A percentile compares a stretch with the other conserved stretches of the same genome.
phyloP scores from a whole-genome alignment of 164 flowering plant species.

The Tetracentron sinense region DNA sequence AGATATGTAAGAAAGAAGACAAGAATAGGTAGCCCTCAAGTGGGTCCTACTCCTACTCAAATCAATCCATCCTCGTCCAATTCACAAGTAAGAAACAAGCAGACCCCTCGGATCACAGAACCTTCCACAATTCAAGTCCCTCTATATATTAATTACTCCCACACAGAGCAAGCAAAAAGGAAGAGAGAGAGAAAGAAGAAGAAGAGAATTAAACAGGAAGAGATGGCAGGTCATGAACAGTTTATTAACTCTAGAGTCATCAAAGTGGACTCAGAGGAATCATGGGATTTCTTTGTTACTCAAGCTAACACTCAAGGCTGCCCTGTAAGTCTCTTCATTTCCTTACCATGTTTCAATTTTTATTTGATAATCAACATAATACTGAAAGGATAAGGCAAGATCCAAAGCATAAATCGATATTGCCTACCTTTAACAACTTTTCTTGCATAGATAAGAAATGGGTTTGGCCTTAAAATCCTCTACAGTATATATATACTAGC shows the following conservation, averaged over 20 bases:
- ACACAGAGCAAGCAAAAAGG: not conserved
- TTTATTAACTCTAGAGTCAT: conserved; percentile 40
- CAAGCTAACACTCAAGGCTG: conserved; percentile 43
- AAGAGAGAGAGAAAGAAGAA: not conserved
- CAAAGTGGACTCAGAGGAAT: conserved; percentile 45
- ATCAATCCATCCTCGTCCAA: not conserved
- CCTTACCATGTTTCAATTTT: not conserved
- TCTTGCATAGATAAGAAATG: too few relatives aligned
- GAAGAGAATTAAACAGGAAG: conserved; percentile 2
- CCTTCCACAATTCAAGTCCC: not conserved
- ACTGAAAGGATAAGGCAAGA: too few relatives aligned
- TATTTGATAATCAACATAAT: not conserved
- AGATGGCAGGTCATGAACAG: conserved; percentile 40
- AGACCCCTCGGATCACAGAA: not conserved
- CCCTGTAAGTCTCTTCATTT: conserved; percentile 38
- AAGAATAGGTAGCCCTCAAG: not conserved
- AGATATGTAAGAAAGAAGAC: too few relatives aligned
- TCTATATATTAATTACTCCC: not conserved
- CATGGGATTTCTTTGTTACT: conserved; percentile 44
- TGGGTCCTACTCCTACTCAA: too few relatives aligned
- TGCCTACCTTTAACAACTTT: too few relatives aligned
- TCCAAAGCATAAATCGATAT: too few relatives aligned
- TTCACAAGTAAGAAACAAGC: not conserved
- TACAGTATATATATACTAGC: too few relatives aligned
- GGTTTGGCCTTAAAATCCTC: too few relatives aligned